Base-by-base conservation (phyloP, 2,329 filamentous ascomycete genomes). In the Trichophyton mentagrophytes region DNA sequence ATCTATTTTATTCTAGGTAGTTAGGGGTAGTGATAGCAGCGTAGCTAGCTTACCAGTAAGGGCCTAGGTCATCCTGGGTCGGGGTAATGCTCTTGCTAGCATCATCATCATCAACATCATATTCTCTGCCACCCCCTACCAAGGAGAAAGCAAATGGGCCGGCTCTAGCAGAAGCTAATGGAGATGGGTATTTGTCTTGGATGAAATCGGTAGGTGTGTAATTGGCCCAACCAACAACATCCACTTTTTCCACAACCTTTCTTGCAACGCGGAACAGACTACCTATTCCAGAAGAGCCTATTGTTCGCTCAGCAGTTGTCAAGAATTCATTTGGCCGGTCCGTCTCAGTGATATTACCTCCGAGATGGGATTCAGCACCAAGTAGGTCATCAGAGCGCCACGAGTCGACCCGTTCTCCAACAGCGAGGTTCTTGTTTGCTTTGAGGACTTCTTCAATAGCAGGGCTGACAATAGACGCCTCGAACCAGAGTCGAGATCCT, bases 391-490 rank as follows among this genome's bases (percentile, higher is more conserved):
- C 58, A 5, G 67, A 65, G 6, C 61, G 62, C 70, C 73, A 74
- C 25, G 70, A 65, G 1, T 66, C 61, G 0, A 70, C 72, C 8
- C 67, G 63, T 17, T 73, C 67, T 1, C 75, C 75, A 1, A 74
- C 56, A 53, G 72, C 68, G 9, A 76, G 61, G 36, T 66, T 40
- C 9, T 61, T 59, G 38, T 77, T 77, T 7, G 68, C 55, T 15
- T 66, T 62, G 17, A 77, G 64, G 0, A 71, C 64, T 3, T 68
- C 61, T 27, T 74, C 70, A n/a, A 77, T 69, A 1, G 64, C 61
- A 3, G 68, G 66, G 59, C 73, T 74, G 7, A 72, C 64, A 9
- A 77, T 62, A 1, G 74, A 74, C 2, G 69, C 67, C 57, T 76
- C 72, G 62, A 73, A 75, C 71, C 75, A 76, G 2, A 73, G 67